Conservation (phyloP, 2,329 filamentous ascomycete genomes). For the Cladophialophora chaetospira region DNA sequence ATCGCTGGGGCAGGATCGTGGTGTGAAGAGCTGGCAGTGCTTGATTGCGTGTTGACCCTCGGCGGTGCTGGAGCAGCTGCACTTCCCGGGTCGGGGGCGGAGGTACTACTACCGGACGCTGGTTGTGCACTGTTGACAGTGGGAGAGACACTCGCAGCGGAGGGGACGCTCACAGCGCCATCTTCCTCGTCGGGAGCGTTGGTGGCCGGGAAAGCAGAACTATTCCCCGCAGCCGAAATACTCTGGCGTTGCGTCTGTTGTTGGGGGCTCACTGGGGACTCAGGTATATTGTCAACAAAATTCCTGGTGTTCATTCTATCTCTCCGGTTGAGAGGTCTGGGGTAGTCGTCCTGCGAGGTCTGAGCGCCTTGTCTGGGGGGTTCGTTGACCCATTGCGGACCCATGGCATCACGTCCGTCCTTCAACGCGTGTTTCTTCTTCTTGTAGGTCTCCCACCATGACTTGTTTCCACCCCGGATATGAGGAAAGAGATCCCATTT, state of each 20-base stretch:
- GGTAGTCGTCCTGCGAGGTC: background rate
- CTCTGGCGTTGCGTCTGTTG: background rate
- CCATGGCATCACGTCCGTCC: slow-evolving; percentile 9
- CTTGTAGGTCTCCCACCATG: slow-evolving; percentile 25
- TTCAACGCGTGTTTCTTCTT: slow-evolving; percentile 16
- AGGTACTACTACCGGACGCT: no score
- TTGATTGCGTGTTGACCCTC: background rate
- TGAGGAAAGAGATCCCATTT: slow-evolving; percentile 31
- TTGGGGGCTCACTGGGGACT: background rate
- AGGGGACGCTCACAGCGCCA: slow-evolving; percentile 9
- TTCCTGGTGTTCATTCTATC: background rate
- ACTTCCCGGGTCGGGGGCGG: background rate
- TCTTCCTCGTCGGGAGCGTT: slow-evolving; percentile 7
- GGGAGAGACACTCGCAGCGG: background rate
- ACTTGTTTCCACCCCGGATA: slow-evolving; percentile 13
- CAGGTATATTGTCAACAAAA: background rate
- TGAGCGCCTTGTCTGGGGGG: background rate
- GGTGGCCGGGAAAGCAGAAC: slow-evolving; percentile 20
- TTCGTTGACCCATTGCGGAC: slow-evolving; percentile 14
- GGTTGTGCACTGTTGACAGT: background rate
- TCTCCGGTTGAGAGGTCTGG: background rate
- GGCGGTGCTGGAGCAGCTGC: background rate
- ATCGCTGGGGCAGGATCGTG: no score
- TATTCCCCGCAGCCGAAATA: background rate
- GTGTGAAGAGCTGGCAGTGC: background rate